A percentile compares a stretch with the other conserved stretches of the same genome.
These are phyloP conservation scores for Bondarzewia mesenterica DNA, from an alignment of 1,284 basidiomycete species.

Conservation along the genomic window DNA sequence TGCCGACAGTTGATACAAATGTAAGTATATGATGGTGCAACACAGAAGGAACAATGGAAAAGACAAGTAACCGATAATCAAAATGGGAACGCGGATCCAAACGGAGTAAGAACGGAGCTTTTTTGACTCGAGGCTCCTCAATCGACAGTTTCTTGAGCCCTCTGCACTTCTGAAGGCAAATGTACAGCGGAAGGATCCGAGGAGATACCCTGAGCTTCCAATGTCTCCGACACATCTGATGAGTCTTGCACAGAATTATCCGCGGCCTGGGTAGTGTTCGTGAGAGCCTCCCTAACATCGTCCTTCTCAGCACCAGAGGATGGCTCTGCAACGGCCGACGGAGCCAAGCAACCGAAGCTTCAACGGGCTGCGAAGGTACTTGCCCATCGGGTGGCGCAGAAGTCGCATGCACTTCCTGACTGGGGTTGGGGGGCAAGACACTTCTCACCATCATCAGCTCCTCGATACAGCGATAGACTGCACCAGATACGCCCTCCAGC, in stretches of 20 bases:
- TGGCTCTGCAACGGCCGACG: not conserved
- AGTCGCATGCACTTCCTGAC: not conserved
- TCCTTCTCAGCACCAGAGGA: not conserved
- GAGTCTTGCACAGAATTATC: not conserved
- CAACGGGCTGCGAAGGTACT: not conserved
- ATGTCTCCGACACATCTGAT: not conserved
- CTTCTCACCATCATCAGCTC: slow-evolving; percentile 72
- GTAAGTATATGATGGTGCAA: too few relatives aligned
- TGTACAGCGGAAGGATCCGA: too few relatives aligned
- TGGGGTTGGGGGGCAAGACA: slow-evolving; percentile 41
- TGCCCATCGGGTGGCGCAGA: not conserved
- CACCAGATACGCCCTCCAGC: slow-evolving; percentile 65
- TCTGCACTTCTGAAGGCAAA: too few relatives aligned
- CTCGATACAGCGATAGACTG: slow-evolving; percentile 63
- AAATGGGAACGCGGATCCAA: too few relatives aligned
- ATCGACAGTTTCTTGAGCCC: too few relatives aligned
- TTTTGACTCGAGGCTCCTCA: too few relatives aligned
- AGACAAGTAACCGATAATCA: too few relatives aligned
- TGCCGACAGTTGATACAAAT: too few relatives aligned
- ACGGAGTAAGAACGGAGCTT: too few relatives aligned
- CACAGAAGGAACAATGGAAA: too few relatives aligned
- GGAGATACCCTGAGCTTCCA: too few relatives aligned
- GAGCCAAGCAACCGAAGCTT: not conserved
- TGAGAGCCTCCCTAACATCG: not conserved
- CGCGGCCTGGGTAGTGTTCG: not conserved